phyloP scores from a whole-genome alignment of 495 filamentous ascomycete genomes.

The Cryomyces minteri region DNA sequence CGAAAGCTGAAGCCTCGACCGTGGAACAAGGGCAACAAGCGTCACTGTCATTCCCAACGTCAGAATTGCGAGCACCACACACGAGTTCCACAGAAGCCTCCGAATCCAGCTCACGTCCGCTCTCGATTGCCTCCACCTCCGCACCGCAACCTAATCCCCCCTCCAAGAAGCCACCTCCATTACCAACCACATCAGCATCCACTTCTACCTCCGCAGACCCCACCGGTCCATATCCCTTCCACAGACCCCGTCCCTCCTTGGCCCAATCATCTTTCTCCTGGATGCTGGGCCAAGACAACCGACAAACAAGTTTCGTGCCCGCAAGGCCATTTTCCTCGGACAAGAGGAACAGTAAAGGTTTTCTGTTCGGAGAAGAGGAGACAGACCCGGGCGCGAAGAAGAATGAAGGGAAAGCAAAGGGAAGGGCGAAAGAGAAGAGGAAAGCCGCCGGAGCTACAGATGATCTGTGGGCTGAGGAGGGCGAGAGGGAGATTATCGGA shows the following conservation, averaged over 20 bases:
- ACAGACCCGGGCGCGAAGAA: background rate
- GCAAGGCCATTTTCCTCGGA: constrained; percentile 1
- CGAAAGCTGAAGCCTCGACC: constrained; percentile 1
- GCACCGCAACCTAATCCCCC: too few species aligned
- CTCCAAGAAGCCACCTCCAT: too few species aligned
- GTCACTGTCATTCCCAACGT: constrained; percentile 1
- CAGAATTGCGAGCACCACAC: background rate
- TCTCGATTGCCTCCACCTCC: too few species aligned
- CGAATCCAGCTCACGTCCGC: background rate
- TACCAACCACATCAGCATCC: too few species aligned
- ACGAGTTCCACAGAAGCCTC: background rate
- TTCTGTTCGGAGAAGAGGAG: constrained; percentile 1
- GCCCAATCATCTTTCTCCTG: constrained; percentile 83
- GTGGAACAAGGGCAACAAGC: background rate
- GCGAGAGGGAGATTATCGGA: too few species aligned
- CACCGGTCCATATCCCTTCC: background rate
- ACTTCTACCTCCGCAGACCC: background rate
- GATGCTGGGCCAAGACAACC: constrained; percentile 59
- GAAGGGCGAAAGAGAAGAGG: background rate
- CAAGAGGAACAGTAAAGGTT: background rate
- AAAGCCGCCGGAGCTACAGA: background rate
- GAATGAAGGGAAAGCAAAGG: background rate
- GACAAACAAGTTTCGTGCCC: constrained; percentile 4
- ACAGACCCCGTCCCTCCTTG: constrained; percentile 36
- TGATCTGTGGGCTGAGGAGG: too few species aligned